Evolutionary conservation across 495 filamentous ascomycete genomes (phyloP).

Genomic region (Ascobolus immersus): DNA sequence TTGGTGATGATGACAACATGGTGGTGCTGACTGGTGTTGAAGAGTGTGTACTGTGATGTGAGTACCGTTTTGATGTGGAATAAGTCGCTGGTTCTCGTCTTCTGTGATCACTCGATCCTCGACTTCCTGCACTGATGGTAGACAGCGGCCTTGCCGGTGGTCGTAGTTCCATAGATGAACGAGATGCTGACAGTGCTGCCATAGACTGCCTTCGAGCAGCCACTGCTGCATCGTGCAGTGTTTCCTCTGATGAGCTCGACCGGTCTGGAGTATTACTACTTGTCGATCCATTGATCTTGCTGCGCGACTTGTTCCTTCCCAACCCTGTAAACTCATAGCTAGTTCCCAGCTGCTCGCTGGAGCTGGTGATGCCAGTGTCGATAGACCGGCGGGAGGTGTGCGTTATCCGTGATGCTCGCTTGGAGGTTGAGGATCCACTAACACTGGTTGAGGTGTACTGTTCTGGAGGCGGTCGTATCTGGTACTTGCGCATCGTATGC

Average conservation of each 20-base stretch:
- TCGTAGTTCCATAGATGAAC: slow-evolving; percentile 15
- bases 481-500: slow-evolving; percentile 10
- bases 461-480: slow-evolving; percentile 6
- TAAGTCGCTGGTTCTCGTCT: slow-evolving; percentile 10
- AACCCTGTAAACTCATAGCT: slow-evolving; percentile 10
- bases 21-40: slow-evolving; percentile 4
- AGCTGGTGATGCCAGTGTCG: slow-evolving; percentile 13
- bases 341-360: slow-evolving; percentile 12
- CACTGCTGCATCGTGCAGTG: slow-evolving; percentile 5
- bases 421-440: too few relatives aligned
- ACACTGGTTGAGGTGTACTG: slow-evolving; percentile 9
- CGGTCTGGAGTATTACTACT: slow-evolving; percentile 13
- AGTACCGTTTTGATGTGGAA: slow-evolving; percentile 10
- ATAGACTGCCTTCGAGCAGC: slow-evolving; percentile 10
- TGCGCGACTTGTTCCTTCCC: slow-evolving; percentile 8
- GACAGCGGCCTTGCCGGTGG: slow-evolving; percentile 8
- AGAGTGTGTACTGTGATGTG: slow-evolving; percentile 10
- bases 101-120: slow-evolving; percentile 10
- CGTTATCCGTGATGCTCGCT: slow-evolving; percentile 10
- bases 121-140: slow-evolving; percentile 10
- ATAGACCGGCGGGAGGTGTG: slow-evolving; percentile 12
- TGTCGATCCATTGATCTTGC: slow-evolving; percentile 10
- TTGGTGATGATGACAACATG: slow-evolving; percentile 4
- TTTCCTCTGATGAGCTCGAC: slow-evolving; percentile 15
- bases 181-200: slow-evolving; percentile 9